Evolutionary conservation across 257 asterid species (phyloP).

Genomic region (Primulina huaijiensis): DNA sequence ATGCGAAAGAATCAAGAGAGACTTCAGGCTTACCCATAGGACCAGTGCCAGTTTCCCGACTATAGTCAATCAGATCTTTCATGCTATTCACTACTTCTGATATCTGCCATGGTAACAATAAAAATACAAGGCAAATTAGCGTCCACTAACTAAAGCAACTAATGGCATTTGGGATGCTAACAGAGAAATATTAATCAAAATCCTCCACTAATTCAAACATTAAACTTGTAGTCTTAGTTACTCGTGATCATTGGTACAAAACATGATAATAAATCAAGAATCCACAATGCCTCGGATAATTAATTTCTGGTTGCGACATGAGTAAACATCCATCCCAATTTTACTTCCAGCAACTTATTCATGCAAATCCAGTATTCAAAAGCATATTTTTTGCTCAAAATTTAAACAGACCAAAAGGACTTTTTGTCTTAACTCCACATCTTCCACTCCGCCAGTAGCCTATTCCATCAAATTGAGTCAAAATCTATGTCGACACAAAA

Average conservation of each 20-base stretch:
- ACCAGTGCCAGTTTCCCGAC: constrained; percentile 86
- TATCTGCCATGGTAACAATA: constrained; percentile 58
- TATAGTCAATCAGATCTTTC: constrained; percentile 96
- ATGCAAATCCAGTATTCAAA: no score
- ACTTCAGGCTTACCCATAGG: constrained; percentile 81
- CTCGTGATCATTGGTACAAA: neutral
- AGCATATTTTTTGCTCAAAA: no score
- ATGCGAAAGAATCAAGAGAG: constrained; percentile 13
- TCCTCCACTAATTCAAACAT: neutral
- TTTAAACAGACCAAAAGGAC: no score
- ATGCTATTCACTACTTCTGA: constrained; percentile 99
- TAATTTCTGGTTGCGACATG: no score
- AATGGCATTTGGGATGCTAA: neutral
- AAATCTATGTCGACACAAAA: no score
- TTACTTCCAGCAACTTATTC: no score
- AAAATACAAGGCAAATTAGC: constrained; percentile 4
- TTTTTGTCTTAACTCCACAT: no score
- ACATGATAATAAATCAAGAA: neutral
- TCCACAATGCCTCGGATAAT: neutral
- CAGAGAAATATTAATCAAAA: constrained; percentile 4
- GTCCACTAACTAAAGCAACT: constrained; percentile 3
- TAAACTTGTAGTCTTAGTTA: neutral
- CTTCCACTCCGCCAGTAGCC: no score
- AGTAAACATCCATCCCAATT: no score
- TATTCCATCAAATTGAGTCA: no score